phyloP scores from a whole-genome alignment of 352 stramenopile species.

The Globisporangium orthogonon region DNA sequence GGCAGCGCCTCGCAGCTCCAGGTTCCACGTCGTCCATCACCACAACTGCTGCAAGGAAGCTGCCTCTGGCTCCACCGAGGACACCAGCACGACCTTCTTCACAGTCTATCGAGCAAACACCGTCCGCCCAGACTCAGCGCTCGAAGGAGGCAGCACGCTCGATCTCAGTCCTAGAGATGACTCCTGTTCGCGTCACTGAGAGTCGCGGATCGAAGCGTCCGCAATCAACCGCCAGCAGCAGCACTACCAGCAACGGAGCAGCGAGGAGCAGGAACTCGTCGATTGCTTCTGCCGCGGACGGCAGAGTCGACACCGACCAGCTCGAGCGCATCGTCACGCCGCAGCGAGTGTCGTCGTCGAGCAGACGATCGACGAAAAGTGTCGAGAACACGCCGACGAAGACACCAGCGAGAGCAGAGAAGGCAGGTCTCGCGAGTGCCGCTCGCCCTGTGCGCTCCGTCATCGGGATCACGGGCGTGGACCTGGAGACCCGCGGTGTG shows the following conservation, averaged over 20 bases:
- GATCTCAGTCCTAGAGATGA: slow-evolving; percentile 14
- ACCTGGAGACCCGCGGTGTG: slow-evolving; percentile 41
- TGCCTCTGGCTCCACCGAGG: slow-evolving; percentile 8
- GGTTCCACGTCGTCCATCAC: not conserved
- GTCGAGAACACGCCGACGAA: slow-evolving; percentile 4
- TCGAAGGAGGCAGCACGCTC: not conserved
- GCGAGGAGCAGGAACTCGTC: not conserved
- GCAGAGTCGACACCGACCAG: slow-evolving; percentile 4
- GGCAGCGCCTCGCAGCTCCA: slow-evolving; percentile 3
- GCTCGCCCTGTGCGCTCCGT: slow-evolving; percentile 31
- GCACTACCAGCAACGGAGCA: not conserved
- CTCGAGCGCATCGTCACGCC: slow-evolving; percentile 10
- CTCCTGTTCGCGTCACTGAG: slow-evolving; percentile 10
- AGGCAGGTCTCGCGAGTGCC: not conserved
- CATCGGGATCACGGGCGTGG: slow-evolving; percentile 73
- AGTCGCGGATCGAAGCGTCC: slow-evolving; percentile 4
- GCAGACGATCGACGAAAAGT: slow-evolving; percentile 8
- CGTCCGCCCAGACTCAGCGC: not conserved
- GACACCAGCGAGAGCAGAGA: slow-evolving; percentile 1
- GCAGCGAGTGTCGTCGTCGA: slow-evolving; percentile 6
- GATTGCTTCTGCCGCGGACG: not conserved
- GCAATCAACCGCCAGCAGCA: slow-evolving; percentile 2
- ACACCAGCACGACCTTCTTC: slow-evolving; percentile 4
- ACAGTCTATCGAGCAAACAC: not conserved
- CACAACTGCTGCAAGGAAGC: slow-evolving; percentile 4